A percentile compares a stretch with the other conserved stretches of the same genome.
Evolutionary conservation across 2,329 filamentous ascomycete genomes (phyloP).

Genomic region (Myotisia sp.): DNA sequence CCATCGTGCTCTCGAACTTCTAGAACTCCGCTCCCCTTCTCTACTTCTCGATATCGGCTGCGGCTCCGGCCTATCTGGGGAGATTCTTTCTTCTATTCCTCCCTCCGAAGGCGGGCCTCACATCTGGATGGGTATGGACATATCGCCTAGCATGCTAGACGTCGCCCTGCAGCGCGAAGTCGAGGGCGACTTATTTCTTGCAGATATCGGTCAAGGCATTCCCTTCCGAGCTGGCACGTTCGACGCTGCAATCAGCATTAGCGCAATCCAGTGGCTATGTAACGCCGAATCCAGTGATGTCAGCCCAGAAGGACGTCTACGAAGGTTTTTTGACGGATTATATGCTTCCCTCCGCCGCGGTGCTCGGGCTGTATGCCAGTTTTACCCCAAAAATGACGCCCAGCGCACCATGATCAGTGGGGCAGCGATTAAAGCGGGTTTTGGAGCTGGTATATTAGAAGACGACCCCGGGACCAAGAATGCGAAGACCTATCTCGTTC

Average conservation of each 20-base stretch:
- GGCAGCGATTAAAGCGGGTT: constrained; percentile 84
- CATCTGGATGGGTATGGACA: constrained; percentile 94
- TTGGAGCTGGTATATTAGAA: constrained; percentile 85
- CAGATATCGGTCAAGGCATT: constrained; percentile 88
- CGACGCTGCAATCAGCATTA: constrained; percentile 89
- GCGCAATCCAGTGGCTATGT: constrained; percentile 95
- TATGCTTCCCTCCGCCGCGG: constrained; percentile 74
- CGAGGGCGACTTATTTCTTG: constrained; percentile 83
- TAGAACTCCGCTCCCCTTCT: constrained; percentile 63
- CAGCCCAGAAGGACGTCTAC: constrained; percentile 59
- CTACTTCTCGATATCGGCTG: constrained; percentile 95
- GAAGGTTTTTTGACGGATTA: constrained; percentile 80
- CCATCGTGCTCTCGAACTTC: constrained; percentile 76
- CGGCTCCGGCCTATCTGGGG: constrained; percentile 83
- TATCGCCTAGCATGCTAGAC: constrained; percentile 91
- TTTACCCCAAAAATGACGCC: constrained; percentile 90
- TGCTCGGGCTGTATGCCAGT: constrained; percentile 85
- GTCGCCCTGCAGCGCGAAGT: constrained; percentile 82
- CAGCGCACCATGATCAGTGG: constrained; percentile 85
- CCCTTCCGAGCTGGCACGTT: constrained; percentile 87
- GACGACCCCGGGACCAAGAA: constrained; percentile 96
- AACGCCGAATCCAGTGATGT: constrained; percentile 86
- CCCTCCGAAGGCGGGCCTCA: constrained; percentile 68
- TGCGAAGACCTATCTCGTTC: constrained; percentile 84
- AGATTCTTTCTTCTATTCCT: constrained; percentile 66